phyloP scores from a whole-genome alignment of 805 yeast species.

The Pichia phayaonensis region DNA sequence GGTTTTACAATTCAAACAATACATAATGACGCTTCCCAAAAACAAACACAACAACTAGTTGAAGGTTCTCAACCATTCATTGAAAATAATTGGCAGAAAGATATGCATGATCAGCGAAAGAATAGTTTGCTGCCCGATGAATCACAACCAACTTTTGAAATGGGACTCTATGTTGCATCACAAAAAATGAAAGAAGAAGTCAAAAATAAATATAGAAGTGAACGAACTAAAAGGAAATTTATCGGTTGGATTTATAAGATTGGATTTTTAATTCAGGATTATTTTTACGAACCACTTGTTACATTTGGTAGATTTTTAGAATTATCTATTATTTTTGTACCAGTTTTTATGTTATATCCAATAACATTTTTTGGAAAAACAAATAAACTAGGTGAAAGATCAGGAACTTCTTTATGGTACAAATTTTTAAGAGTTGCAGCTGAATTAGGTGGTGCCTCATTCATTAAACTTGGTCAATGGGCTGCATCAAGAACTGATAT shows the following conservation, averaged over 20 bases:
- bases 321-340: constrained; percentile 57
- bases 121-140: constrained; percentile 39
- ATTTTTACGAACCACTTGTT: constrained; percentile 58
- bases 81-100: constrained; percentile 9
- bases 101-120: constrained; percentile 7
- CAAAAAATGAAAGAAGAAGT: constrained; percentile 44
- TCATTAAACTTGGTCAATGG: constrained; percentile 94
- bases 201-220: constrained; percentile 28
- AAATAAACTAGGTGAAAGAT: constrained; percentile 34
- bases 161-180: constrained; percentile 55
- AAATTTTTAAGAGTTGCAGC: constrained; percentile 52
- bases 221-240: constrained; percentile 14
- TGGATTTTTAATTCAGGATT: constrained; percentile 41
- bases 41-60: background rate
- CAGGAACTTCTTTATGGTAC: constrained; percentile 72
- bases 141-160: constrained; percentile 59
- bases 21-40: background rate
- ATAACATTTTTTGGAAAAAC: constrained; percentile 46
- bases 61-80: constrained; percentile 11
- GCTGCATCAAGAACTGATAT: constrained; percentile 96
- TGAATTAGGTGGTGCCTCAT: constrained; percentile 88
- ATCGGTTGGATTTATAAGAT: constrained; percentile 32
- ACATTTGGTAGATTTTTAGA: constrained; percentile 66
- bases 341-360: constrained; percentile 62
- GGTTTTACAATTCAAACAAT: background rate